Base-by-base conservation (phyloP, 2,329 filamentous ascomycete species). In the Eutypella sp. region DNA sequence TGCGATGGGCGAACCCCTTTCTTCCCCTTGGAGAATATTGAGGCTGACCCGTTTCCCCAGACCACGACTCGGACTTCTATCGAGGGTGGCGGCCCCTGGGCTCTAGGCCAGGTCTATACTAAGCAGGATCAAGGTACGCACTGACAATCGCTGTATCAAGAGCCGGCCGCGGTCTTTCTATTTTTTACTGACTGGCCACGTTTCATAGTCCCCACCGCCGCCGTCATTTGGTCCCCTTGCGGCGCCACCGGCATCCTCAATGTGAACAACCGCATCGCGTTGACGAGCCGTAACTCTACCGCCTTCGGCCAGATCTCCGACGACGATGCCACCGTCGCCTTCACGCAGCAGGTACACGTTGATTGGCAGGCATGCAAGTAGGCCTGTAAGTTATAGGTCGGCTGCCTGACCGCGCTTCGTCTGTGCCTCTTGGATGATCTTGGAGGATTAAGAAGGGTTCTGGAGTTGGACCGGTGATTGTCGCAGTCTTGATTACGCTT, bases 161-260 rank as follows among this genome's bases (percentile, higher is more conserved):
- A 22, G 7, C 15, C 15, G 16, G 11, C 18, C 3, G 13, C n/a
- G 13, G 7, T 29, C 25, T 29, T 13, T 29, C 7, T 11, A 19
- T 37, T 19, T 22, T 7, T 22, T 39, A 9, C 36, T 39, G 13
- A 39, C 36, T 13, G 36, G 18, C 36, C 23, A 22, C 19, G 8
- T 15, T 15, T 23, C 5, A n/a, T n/a, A 39, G 58, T 73, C 27
- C 69, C 70, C 24, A 73, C 70, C 2, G 67, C 69, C 15, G 67
- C 67, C 44, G 57, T 70, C 55, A 70, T 73, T 59, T 73, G 62
- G 61, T 68, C 69, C 45, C 70, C 70, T 4, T 73, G 70, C 57
- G 70, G 70, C 46, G 67, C 68, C 47, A 66, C 56, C 41, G 70
- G 70, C 42, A 70, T 73, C 51, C 67, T 73, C 55, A 73, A 73